Conservation (phyloP, 2,329 filamentous ascomycete species). For the Cadophora luteo-olivacea region DNA sequence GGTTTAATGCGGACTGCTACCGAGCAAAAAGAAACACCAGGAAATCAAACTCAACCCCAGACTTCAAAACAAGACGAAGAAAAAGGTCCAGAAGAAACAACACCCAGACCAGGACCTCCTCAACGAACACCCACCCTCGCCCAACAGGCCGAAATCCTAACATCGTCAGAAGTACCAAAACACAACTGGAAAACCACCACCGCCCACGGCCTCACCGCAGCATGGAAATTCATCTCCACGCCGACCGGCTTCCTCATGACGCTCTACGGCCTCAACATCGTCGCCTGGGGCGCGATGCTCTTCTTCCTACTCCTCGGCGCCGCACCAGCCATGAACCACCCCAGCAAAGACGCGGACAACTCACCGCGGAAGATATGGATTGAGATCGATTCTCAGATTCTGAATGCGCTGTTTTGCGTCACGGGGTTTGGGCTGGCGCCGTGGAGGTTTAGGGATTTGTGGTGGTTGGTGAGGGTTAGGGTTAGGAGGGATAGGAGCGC, state of each 20-base stretch:
- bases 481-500: conserved; percentile 56
- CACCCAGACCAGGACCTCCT: not conserved
- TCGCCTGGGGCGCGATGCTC: conserved; percentile 92
- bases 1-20: not conserved
- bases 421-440: conserved; percentile 31
- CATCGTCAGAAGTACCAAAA: conserved; percentile 13
- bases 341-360: conserved; percentile 70
- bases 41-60: not conserved
- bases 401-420: conserved; percentile 35
- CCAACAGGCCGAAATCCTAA: not conserved
- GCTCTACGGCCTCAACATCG: conserved; percentile 79
- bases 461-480: conserved; percentile 71
- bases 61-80: conserved; percentile 8
- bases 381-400: conserved; percentile 52
- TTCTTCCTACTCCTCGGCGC: conserved; percentile 81
- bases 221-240: conserved; percentile 75
- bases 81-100: not conserved
- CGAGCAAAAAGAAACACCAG: not conserved
- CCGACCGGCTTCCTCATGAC: conserved; percentile 78
- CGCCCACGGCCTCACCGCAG: conserved; percentile 61
- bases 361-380: conserved; percentile 81
- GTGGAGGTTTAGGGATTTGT: conserved; percentile 70
- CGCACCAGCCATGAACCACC: conserved; percentile 73
- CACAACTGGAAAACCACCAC: conserved; percentile 59
- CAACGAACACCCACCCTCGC: not conserved